Conservation (phyloP, 768 basidiomycete genomes). For the Tubosaeta brunneosetosa region DNA sequence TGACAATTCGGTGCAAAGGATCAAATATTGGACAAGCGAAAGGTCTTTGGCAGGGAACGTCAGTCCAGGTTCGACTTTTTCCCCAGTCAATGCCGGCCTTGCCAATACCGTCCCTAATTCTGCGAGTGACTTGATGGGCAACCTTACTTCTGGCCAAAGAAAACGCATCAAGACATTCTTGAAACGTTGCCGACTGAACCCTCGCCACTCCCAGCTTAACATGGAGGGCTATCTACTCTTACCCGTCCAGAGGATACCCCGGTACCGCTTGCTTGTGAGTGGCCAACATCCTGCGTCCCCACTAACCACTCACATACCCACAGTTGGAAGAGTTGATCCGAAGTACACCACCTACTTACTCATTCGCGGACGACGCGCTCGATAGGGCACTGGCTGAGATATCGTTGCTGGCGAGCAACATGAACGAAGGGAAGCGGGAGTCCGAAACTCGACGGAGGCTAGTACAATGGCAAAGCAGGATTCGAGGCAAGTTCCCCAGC, state of each 20-base stretch:
- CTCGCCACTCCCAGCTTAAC: slow-evolving; percentile 89
- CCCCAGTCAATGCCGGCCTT: slow-evolving; percentile 58
- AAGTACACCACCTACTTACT: slow-evolving; percentile 76
- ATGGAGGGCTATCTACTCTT: slow-evolving; percentile 90
- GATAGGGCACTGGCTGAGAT: slow-evolving; percentile 86
- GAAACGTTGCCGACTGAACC: slow-evolving; percentile 85
- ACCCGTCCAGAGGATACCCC: slow-evolving; percentile 93
- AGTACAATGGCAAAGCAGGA: slow-evolving; percentile 86
- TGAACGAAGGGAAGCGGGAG: slow-evolving; percentile 98
- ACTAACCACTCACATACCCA: slow-evolving; percentile 1
- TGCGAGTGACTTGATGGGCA: slow-evolving; percentile 42
- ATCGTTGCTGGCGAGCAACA: slow-evolving; percentile 81
- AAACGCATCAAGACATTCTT: slow-evolving; percentile 87
- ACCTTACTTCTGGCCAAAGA: slow-evolving; percentile 72
- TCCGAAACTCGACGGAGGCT: slow-evolving; percentile 88
- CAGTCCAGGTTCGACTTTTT: slow-evolving; percentile 33
- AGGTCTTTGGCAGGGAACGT: slow-evolving; percentile 37
- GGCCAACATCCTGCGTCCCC: slow-evolving; percentile 4
- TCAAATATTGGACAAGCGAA: slow-evolving; percentile 80
- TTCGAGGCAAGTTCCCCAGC: slow-evolving; percentile 88
- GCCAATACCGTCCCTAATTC: slow-evolving; percentile 48
- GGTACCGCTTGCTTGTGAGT: slow-evolving; percentile 89
- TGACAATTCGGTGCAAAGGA: slow-evolving; percentile 84
- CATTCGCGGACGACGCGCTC: slow-evolving; percentile 76
- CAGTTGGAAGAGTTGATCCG: slow-evolving; percentile 80